Base-by-base conservation (phyloP, 768 basidiomycete genomes). In the Suillus cothurnatus region DNA sequence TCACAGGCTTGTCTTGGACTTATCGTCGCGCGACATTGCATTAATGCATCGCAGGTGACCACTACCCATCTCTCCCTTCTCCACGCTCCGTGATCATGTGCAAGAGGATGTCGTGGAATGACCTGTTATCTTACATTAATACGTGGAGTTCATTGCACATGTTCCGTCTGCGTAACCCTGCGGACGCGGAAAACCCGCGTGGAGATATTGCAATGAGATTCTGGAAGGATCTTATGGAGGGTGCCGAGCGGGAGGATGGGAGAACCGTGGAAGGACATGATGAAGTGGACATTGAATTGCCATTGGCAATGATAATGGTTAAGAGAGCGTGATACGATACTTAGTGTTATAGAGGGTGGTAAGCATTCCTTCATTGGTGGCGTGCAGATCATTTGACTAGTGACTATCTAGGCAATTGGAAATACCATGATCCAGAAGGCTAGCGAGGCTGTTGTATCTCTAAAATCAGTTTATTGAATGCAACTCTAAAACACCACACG, bases 101-200 rank as follows among this genome's bases (percentile, higher is more conserved):
- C 28, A 86, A 85, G 69, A 77, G 72, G 43, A 85, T 89, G 82
- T 82, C 84, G 0, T 91, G 89, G 90, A 80, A 82, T 14, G 86
- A 86, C 63, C 76, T 94, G 0, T 80, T 90, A 6, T 83, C 80
- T 1, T 94, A 93, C 72, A 78, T 94, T 23, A 80, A 85, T 55
- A 92, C 92, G 0, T 89, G 84, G 80, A 92, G 89, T 69, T 78
- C 90, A 2, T 76, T 92, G 58, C 86, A 90, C 66, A 85, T 84
- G 15, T 94, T 84, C 74, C 85, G 87, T 66, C 88, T 90, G 67
- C 71, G 71, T 14, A 82, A 87, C 71, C 90, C 91, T 0, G 80
- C 85, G 34, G 90, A 93, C 70, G 64, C 63, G 17, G 68, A 72
- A 50, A 73, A 78, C 31, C 67, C 73, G 0, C 86, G 86, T 26